Percentiles rank a stretch among this genome's conserved stretches.
Conservation (phyloP, 495 filamentous ascomycete genomes). For the Talaromyces nanjingensis region DNA sequence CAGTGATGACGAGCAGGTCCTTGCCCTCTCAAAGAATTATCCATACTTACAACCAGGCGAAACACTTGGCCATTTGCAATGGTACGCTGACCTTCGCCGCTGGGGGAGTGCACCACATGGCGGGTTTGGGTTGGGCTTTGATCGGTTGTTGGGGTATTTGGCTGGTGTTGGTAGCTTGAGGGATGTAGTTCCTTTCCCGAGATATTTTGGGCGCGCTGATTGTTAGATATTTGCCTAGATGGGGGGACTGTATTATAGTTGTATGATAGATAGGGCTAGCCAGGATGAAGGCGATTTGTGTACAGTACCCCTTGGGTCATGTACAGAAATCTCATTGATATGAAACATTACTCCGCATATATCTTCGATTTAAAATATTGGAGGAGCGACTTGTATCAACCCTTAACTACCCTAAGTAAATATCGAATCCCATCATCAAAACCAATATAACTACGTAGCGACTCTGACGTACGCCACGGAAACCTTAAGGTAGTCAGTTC, state of each 20-base stretch:
- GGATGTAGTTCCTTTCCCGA: constrained; percentile 82
- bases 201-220: constrained; percentile 87
- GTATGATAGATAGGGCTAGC: neutral
- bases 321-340: no score
- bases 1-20: neutral
- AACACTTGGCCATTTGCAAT: constrained; percentile 56
- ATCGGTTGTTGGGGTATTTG: constrained; percentile 81
- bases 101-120: constrained; percentile 96
- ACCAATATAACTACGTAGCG: no score
- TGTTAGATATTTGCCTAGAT: constrained; percentile 43
- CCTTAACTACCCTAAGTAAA: no score
- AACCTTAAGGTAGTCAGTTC: no score
- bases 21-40: constrained; percentile 15
- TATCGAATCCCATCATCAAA: no score
- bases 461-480: no score
- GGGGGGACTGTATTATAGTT: neutral
- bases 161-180: constrained; percentile 76
- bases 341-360: no score
- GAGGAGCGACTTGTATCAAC: no score
- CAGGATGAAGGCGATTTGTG: neutral
- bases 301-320: neutral
- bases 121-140: constrained; percentile 91
- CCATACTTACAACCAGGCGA: constrained; percentile 35
- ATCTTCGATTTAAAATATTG: no score
- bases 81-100: constrained; percentile 91